Evolutionary conservation across 2,329 filamentous ascomycete species (phyloP), one percentile per base, ranked within the genome.

Genomic region (Didymella sp.): DNA sequence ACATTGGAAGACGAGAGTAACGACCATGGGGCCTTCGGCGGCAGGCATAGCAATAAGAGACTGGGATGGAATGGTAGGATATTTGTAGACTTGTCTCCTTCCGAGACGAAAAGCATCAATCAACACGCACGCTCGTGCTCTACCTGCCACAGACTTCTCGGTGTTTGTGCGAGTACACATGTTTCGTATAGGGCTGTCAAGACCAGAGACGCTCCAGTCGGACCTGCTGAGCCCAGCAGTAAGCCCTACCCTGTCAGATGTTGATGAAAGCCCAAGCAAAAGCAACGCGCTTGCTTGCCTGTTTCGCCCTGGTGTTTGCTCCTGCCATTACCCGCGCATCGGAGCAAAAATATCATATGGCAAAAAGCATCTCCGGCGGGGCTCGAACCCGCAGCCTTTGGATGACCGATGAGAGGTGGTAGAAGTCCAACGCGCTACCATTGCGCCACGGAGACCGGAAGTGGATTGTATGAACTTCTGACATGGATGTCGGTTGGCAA

Each of bases 391-490:
- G 64, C 68, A 71, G 66, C 68, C 68, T 71, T 69, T 69, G 67
- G 68, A 71, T 70, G 28, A 48, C 60, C 46, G 45, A 11, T 45
- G 27, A 28, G 21, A 40, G 25, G 51, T 30, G 53, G 59, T 71
- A 71, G 67, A 71, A 71, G 68, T 71, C 68, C 67, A 69, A 69
- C 68, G 68, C 68, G 68, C 68, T 71, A 71, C 68, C 68, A 71
- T 71, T 71, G 68, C 68, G 68, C 68, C 68, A 71, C 65, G 62
- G 66, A 67, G 67, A 66, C 67, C 59, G 48, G 33, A 42, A 51
- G 54, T 57, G 60, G 61, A 64, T 59, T 66, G 64, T 66, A 43
- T 22, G 60, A 57, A 67, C 61, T 66, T 67, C 61, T 69, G 63
- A 12, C 8, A 11, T 7, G 2, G 25, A 11, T 4, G 17, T 0